These are phyloP conservation scores for Arctium minus DNA, from an alignment of 129 eudicot species.

Conservation along the genomic window DNA sequence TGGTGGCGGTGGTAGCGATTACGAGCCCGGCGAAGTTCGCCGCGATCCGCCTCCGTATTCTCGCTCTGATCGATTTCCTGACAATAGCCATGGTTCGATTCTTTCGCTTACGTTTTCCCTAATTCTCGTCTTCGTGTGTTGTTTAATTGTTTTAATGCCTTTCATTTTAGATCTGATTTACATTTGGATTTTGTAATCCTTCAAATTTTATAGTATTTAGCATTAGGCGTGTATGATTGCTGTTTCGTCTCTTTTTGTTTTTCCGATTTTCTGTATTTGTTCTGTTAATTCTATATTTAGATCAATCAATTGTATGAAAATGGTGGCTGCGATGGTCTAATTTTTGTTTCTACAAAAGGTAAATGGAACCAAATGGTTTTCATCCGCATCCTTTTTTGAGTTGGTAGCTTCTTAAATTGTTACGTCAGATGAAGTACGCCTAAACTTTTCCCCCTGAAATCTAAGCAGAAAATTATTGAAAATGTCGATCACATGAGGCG, in stretches of 20 bases:
- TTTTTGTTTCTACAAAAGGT: background rate
- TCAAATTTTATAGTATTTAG: background rate
- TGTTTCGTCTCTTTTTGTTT: background rate
- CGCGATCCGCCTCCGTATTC: conserved; percentile 69
- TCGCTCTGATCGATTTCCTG: conserved; percentile 59
- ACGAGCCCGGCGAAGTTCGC: conserved; percentile 96
- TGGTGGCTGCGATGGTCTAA: background rate
- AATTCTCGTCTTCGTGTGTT: background rate
- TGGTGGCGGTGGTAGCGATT: conserved; percentile 68
- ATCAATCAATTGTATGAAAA: background rate
- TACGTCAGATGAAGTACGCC: background rate
- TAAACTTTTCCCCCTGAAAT: background rate
- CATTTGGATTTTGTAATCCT: background rate
- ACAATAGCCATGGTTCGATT: conserved; percentile 50
- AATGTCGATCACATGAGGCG: background rate
- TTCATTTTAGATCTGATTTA: background rate
- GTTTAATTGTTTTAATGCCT: background rate
- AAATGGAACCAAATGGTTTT: background rate
- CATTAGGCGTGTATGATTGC: background rate
- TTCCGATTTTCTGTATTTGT: background rate
- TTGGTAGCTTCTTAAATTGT: background rate
- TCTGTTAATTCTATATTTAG: background rate
- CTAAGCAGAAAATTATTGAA: background rate
- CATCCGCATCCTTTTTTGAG: background rate
- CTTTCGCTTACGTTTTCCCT: background rate